These are phyloP conservation scores for Pythium insidiosum DNA, from an alignment of 352 stramenopile genomes.

Conservation along the genomic window DNA sequence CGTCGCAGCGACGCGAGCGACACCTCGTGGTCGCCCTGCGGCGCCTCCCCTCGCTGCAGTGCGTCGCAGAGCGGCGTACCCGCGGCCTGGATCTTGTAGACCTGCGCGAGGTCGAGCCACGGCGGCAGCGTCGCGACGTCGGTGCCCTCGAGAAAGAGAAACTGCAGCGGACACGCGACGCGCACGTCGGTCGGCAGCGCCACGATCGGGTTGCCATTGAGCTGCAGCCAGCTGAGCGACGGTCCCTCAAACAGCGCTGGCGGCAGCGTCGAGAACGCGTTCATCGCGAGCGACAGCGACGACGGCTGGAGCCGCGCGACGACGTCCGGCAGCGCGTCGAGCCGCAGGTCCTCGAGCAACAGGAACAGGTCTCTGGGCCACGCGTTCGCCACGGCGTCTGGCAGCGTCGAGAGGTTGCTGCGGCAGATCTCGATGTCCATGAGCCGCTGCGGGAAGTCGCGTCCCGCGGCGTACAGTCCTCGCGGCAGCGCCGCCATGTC, in stretches of 20 bases:
- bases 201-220: neutral
- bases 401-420: neutral
- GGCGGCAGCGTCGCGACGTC: neutral
- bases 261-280: neutral
- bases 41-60: too few relatives aligned
- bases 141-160: neutral
- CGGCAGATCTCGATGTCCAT: neutral
- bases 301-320: neutral
- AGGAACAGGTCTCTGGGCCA: neutral
- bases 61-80: neutral
- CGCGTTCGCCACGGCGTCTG: neutral
- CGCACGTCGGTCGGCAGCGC: neutral
- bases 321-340: neutral
- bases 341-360: neutral
- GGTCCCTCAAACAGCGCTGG: neutral
- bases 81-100: neutral
- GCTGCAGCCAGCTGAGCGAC: neutral
- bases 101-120: neutral
- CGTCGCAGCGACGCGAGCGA: neutral
- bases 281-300: neutral
- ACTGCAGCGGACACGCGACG: neutral
- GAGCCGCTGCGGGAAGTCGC: neutral
- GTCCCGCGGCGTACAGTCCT: neutral
- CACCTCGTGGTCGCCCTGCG: neutral
- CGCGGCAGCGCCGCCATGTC: neutral